Evolutionary conservation across 495 filamentous ascomycete genomes (phyloP), one percentile per base, ranked within the genome.

Genomic region (Xylaria cubensis): DNA sequence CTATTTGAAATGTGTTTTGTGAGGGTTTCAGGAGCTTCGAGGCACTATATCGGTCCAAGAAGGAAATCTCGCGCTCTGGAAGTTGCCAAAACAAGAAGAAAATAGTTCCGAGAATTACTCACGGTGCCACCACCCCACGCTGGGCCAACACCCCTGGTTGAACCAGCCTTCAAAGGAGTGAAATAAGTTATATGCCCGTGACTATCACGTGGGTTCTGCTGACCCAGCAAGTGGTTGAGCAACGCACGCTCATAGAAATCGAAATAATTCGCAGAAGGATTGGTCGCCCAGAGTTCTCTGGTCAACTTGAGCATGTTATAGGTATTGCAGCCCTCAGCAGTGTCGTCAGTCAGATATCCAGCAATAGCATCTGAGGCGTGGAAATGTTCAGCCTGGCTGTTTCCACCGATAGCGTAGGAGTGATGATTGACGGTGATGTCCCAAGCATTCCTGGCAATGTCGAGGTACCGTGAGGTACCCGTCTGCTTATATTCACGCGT

Each of bases 281-380:
- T 73, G 24, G 75, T 67, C 9, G 72, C 55, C 71, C 72, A 83
- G 21, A 83, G 74, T 36, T 83, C 81, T 15, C 81, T 76, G 1
- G 81, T 83, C n/a, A 83, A 71, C 67, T 81, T 81, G 17, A 83
- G 74, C 81, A 83, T 80, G 66, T 83, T 83, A 72, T 82, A 82
- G 24, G 80, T 80, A 64, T 83, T 82, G 77, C 81, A 83, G 4
- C 67, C 70, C 73, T 83, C 81, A 61, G 74, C 75, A 8, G 80
- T 81, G 65, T 83, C 81, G 15, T 65, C 67, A 13, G 21, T 67
- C 24, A 83, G 72, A 34, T 80, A 81, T 41, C 29, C 39, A 9
- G 80, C 69, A 58, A 82, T 83, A 19, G 75, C 77, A 67, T 82
- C 79, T 1, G 78, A 70, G 0, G 66, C 62, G 34, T 72, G 78